Base-by-base conservation (phyloP, 768 basidiomycete species). In the Tulasnella sp. region DNA sequence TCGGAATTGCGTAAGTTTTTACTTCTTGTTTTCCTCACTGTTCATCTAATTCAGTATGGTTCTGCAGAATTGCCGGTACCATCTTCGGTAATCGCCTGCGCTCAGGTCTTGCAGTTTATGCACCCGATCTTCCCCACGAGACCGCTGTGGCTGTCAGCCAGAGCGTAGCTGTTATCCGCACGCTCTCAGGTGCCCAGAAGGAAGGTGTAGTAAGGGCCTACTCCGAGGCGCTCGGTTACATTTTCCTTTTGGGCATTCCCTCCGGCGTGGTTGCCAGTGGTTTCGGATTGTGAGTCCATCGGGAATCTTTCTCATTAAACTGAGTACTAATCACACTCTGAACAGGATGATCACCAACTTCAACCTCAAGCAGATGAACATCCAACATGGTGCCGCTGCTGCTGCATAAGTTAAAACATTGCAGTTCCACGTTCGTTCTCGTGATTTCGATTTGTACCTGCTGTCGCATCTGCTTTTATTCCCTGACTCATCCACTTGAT, bases 291-390 rank as follows among this genome's bases (percentile, higher is more conserved):
- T 42, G 20, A 42, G 41, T 22, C n/a, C n/a, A n/a, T n/a, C n/a
- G n/a, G n/a, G n/a, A n/a, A n/a, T n/a, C n/a, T n/a, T n/a, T n/a
- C 29, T 47, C 9, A 42, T 12, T 29, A 47, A 15, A 16, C 3
- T 5, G 6, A 25, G 39, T 40, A 5, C 27, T 40, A 40, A 16
- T 35, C 15, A 9, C 19, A 27, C 1, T 9, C 35, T 15, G n/a
- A 20, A 29, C n/a, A 51, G 49, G 49, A 24, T 63, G 22, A 61
- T 69, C 56, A 61, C 60, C 54, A 65, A 67, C 58, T 47, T 55
- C 48, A 59, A 59, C 56, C 63, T 64, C 46, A 63, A 65, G 56
- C 51, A 59, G 45, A 28, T 51, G 37, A 24, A 25, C 25, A 27
- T 55, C 16, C 37, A 55, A 29, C 41, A 34, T 13, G 48, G 48